Evolutionary conservation across 441 rosid genomes (phyloP), one percentile per base, ranked within the genome.

Genomic region (Euphorbia neoarborescens): DNA sequence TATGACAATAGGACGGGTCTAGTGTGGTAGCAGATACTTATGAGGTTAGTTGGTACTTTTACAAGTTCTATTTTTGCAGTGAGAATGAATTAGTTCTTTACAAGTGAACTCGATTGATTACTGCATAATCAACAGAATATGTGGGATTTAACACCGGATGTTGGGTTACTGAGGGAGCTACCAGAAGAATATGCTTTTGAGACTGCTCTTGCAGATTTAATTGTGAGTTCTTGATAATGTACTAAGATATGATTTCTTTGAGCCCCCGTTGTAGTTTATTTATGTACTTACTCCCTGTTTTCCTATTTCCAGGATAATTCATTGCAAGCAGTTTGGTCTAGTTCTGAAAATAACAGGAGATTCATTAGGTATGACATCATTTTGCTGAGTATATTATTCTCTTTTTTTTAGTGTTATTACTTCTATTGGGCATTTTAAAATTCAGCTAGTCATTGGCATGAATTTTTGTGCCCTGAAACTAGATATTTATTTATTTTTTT

Each of bases 81-180:
- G 14, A 22, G 4, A 32, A 32, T 32, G 34, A 2, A 32, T 30
- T 13, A 20, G 57, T 32, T 27, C 4, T 59, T 25, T 57, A 34
- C 9, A 34, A 27, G 50, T 64, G 22, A 7, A 25, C 7, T 19
- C 60, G 27, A 24, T 30, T 51, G 42, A 42, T 73, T 37, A 12
- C 46, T 73, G 15, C 24, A 66, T 66, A 42, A 63, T 68, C 76
- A 70, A 48, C 79, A 88, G 95, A 81, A 88, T 54, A 79, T 91
- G 89, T 89, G 94, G 92, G 92, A 89, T 76, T 76, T 91, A 74
- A 91, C 97, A 0, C 97, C 93, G 2, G 84, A 86, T 51, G 83
- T 91, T 13, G 88, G 85, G 5, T 24, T 91, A 60, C 71, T 91
- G 3, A 77, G 8, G 70, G 87, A 86, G 71, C 71, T 85, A 19